Evolutionary conservation across 352 stramenopile genomes (phyloP), one percentile per base, ranked within the genome.

Genomic region (Aphanomyces stellatus): DNA sequence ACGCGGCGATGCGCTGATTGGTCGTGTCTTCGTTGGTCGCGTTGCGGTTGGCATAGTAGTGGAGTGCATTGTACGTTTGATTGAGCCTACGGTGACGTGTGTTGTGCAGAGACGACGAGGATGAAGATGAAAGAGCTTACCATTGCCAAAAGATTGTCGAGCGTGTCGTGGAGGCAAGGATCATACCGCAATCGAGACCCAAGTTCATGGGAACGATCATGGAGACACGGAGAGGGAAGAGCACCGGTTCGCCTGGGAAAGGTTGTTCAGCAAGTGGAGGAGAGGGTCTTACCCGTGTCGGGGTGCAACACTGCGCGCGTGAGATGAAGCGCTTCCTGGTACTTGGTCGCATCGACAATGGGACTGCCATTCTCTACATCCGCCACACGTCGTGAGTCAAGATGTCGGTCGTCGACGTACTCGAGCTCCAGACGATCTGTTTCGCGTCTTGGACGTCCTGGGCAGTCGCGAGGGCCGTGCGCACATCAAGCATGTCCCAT

Each of bases 31-130:
- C 76, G 62, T 93, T 93, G 27, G 80, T 89, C 8, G 82, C 82
- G 57, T 95, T 95, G 62, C 84, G 87, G 67, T 95, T 95, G 62
- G 87, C 87, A 70, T 92, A 93, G 72, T 95, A 95, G 72, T 95
- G 87, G 60, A 93, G 71, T n/a, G 87, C 87, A 63, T 95, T 95
- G 78, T 95, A 95, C 42, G 84, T 91, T 71, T 95, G 87, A 68
- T 95, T 95, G 46, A 95, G 81, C 60, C 53, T 62, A 48, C 0
- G 24, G 17, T 10, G 30, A 7, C 30, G 46, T 22, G 30, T 46
- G 24, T 46, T 27, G 13, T 19, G 1, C 6, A 33, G 49, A 17
- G 43, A n/a, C 25, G 25, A n/a, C 51, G 1, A 42, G 27, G 11
- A n/a, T 19, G 30, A n/a, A 1, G 46, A 24, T 2, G 35, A 22